Conservation (phyloP, 345 rosid species). For the Odontarrhena argentea region DNA sequence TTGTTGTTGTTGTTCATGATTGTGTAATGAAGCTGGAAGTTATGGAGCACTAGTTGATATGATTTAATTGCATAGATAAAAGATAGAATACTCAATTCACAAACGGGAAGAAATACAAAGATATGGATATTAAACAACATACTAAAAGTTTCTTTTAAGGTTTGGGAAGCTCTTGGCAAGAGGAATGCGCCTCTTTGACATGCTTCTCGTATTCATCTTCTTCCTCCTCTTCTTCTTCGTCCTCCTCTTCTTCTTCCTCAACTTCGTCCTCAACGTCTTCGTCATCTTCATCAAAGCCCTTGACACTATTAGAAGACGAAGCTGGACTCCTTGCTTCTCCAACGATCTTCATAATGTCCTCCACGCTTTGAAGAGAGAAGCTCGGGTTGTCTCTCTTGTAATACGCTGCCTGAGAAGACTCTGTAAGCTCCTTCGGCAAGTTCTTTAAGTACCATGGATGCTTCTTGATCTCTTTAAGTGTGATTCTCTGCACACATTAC, state of each 20-base stretch:
- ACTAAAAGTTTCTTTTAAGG: constrained; percentile 38
- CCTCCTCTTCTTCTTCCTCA: constrained; percentile 60
- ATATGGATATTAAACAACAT: constrained; percentile 20
- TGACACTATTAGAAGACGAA: constrained; percentile 51
- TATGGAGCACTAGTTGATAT: background rate
- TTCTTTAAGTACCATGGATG: constrained; percentile 98
- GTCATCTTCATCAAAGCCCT: constrained; percentile 70
- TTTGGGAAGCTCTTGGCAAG: constrained; percentile 71
- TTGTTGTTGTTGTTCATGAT: constrained; percentile 11
- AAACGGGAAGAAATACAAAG: constrained; percentile 16
- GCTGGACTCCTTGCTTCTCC: constrained; percentile 81
- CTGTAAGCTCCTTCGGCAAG: constrained; percentile 83
- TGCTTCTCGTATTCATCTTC: constrained; percentile 68
- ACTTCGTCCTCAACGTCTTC: constrained; percentile 68
- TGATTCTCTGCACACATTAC: constrained; percentile 60
- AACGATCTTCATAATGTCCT: constrained; percentile 90
- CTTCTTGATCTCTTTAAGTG: constrained; percentile 74
- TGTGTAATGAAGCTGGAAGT: constrained; percentile 25
- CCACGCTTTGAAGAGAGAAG: constrained; percentile 75
- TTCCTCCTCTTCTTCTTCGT: constrained; percentile 74
- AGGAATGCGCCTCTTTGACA: constrained; percentile 85
- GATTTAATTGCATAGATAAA: constrained; percentile 22
- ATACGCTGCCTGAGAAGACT: constrained; percentile 73
- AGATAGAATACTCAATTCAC: constrained; percentile 13
- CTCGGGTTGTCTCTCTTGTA: constrained; percentile 74